Conservation (phyloP, 2,329 filamentous ascomycete genomes). For the Xylariaceae sp. region DNA sequence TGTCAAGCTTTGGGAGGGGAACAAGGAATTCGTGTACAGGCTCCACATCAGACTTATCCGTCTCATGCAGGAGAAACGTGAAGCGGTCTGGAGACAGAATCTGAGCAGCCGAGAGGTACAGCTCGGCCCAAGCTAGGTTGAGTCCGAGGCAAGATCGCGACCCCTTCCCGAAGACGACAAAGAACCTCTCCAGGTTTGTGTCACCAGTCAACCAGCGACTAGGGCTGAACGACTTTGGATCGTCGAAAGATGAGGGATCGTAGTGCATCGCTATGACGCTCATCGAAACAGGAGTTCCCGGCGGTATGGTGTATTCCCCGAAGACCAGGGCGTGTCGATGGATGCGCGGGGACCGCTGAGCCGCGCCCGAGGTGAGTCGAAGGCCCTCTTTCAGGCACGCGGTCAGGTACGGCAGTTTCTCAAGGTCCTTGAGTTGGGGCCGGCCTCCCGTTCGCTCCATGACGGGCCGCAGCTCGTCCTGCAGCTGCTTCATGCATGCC, state of each 20-base stretch:
- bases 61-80: background rate
- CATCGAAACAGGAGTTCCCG: too few species aligned
- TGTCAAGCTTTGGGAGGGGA: constrained; percentile 28
- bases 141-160: background rate
- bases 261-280: too few species aligned
- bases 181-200: too few species aligned
- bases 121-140: background rate
- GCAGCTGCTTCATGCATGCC: background rate
- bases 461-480: background rate
- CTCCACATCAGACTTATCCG: constrained; percentile 45
- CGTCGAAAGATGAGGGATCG: too few species aligned
- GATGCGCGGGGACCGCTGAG: background rate
- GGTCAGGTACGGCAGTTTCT: background rate
- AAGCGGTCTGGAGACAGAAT: too few species aligned
- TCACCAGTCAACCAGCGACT: too few species aligned
- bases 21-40: background rate
- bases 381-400: background rate
- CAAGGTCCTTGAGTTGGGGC: background rate
- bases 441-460: background rate
- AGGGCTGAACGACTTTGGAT: too few species aligned
- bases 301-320: too few species aligned
- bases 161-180: background rate
- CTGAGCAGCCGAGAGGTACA: background rate
- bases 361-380: background rate
- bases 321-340: too few species aligned